A percentile compares a stretch with the other conserved stretches of the same genome.
Conservation (phyloP, 176 grass and related monocot species). For the Oryza rufipogon region DNA sequence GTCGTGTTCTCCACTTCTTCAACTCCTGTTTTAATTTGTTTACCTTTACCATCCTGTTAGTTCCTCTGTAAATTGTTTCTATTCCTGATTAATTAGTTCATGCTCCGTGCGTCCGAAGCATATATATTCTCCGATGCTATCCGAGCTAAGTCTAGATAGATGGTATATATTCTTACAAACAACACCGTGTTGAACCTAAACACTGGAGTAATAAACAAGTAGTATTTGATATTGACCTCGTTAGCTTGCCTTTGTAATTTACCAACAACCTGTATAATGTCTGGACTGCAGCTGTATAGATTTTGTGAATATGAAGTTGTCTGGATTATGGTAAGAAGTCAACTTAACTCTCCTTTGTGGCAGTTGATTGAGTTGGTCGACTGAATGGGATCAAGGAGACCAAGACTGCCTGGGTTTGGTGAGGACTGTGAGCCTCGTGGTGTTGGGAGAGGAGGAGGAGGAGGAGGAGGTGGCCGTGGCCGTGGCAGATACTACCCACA, state of each 20-base stretch:
- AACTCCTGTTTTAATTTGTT: background rate
- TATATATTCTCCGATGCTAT: constrained; percentile 1
- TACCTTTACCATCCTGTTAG: background rate
- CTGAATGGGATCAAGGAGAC: constrained; percentile 64
- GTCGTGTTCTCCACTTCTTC: background rate
- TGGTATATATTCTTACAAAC: background rate
- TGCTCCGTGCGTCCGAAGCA: background rate
- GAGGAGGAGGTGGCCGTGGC: constrained; percentile 20
- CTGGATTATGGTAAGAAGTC: background rate
- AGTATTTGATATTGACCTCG: background rate
- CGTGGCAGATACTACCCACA: constrained; percentile 19
- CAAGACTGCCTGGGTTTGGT: constrained; percentile 33
- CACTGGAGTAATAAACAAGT: background rate
- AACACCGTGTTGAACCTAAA: background rate
- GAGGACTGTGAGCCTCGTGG: constrained; percentile 50
- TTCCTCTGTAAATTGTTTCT: background rate
- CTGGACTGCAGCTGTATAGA: background rate
- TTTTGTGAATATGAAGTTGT: too few species aligned
- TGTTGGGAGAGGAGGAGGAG: constrained; percentile 33
- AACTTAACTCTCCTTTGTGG: background rate
- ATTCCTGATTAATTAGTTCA: background rate
- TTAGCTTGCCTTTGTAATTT: background rate
- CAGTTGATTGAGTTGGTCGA: constrained; percentile 25
- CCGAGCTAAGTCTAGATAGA: background rate
- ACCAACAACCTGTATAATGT: background rate